Evolutionary conservation across 495 filamentous ascomycete species (phyloP).

Genomic region (Neohortaea acidophila): DNA sequence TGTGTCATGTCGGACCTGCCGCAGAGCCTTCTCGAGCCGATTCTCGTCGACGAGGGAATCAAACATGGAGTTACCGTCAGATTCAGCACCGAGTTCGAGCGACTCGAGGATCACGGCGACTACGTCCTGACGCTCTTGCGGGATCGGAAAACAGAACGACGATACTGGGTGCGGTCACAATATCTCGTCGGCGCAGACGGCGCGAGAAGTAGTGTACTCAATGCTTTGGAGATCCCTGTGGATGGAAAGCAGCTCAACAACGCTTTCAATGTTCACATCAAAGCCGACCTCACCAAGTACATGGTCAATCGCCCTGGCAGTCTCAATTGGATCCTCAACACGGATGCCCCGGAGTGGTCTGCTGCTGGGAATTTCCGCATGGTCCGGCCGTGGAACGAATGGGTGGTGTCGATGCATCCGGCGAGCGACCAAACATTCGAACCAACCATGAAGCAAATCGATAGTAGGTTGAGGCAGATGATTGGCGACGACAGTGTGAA

Average conservation of each 20-base stretch:
- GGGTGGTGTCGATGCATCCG: constrained; percentile 25
- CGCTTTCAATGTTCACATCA: constrained; percentile 4
- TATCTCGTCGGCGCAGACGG: constrained; percentile 15
- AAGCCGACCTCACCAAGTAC: constrained; percentile 21
- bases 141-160: constrained; percentile 10
- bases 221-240: neutral
- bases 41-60: constrained; percentile 32
- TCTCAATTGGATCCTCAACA: constrained; percentile 6
- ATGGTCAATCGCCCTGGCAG: constrained; percentile 4
- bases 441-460: neutral
- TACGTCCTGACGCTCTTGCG: neutral
- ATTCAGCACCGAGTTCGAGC: neutral
- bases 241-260: neutral
- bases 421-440: constrained; percentile 1
- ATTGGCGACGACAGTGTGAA: constrained; percentile 16
- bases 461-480: neutral
- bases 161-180: constrained; percentile 31
- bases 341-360: constrained; percentile 23
- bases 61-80: constrained; percentile 27
- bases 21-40: constrained; percentile 38
- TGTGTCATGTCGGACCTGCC: constrained; percentile 35
- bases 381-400: constrained; percentile 33
- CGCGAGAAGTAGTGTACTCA: neutral
- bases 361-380: constrained; percentile 28
- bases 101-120: neutral